Evolutionary conservation across 305 asterid genomes (phyloP).

Genomic region (Salvia sclarea): DNA sequence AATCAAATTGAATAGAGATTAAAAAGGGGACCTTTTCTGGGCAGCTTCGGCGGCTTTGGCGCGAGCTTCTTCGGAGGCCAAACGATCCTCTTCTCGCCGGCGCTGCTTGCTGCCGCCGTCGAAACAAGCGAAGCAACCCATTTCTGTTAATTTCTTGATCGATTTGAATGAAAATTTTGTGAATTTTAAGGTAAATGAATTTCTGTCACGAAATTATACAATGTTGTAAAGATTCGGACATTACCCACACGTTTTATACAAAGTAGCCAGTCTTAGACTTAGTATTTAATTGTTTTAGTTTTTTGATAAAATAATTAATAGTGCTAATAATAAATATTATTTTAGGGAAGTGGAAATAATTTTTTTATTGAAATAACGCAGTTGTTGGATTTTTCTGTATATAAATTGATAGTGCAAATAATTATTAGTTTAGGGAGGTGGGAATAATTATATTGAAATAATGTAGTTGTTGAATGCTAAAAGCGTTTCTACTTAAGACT

Average conservation of each 20-base stretch:
- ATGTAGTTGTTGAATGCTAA: no score
- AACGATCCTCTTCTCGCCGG: conserved; percentile 72
- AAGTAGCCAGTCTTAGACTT: background rate
- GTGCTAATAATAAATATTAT: no score
- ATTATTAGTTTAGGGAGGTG: no score
- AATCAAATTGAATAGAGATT: background rate
- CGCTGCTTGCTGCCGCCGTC: conserved; percentile 70
- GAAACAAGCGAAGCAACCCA: conserved; percentile 92
- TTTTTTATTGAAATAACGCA: no score
- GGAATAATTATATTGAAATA: no score
- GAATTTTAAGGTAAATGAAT: background rate
- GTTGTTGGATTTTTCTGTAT: no score
- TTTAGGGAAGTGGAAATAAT: no score
- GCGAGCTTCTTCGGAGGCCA: conserved; percentile 88
- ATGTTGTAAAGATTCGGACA: conserved; percentile 1
- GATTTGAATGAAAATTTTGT: background rate
- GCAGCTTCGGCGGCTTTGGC: conserved; percentile 92
- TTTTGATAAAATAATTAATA: no score
- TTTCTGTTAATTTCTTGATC: conserved; percentile 11
- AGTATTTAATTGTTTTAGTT: background rate
- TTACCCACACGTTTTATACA: conserved; percentile 12
- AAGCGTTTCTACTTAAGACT: no score
- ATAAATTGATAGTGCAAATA: no score
- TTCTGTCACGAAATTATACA: no score
- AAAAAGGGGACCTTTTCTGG: conserved; percentile 56